Percentiles rank a stretch among this genome's conserved stretches.
These are phyloP conservation scores for Stagonosporopsis rhizophila DNA, from an alignment of 2,329 filamentous ascomycete genomes.

Conservation along the genomic window DNA sequence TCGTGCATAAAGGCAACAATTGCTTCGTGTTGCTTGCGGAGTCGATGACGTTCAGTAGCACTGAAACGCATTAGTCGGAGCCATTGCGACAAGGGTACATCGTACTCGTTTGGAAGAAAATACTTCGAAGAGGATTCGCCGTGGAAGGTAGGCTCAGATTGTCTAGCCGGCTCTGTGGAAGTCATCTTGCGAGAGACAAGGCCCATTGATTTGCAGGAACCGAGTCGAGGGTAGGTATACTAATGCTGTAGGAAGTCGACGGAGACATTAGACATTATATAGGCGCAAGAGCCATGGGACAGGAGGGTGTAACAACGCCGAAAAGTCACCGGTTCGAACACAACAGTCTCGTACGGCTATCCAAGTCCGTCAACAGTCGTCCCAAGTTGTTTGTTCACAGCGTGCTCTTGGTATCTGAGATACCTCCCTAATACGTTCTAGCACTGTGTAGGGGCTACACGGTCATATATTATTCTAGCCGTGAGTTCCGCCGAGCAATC, in stretches of 20 bases:
- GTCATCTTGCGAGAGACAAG: background rate
- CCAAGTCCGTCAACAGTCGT: background rate
- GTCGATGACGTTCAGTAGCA: background rate
- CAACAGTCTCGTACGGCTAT: no score
- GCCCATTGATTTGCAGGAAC: no score
- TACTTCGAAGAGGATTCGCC: background rate
- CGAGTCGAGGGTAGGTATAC: no score
- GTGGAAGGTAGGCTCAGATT: background rate
- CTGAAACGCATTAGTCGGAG: background rate
- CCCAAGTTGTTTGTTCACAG: background rate
- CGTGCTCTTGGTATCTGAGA: background rate
- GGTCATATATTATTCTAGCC: background rate
- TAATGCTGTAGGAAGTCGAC: no score
- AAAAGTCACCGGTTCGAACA: no score
- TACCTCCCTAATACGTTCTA: background rate
- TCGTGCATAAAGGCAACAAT: background rate
- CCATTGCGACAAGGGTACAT: background rate
- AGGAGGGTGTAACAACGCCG: background rate
- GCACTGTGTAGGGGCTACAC: background rate
- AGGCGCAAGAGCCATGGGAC: background rate
- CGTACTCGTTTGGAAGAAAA: background rate
- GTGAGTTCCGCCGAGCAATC: background rate
- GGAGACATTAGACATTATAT: background rate
- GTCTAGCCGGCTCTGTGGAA: background rate
- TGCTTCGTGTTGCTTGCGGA: constrained; percentile 1